These are phyloP conservation scores for Pichia sp. DNA, from an alignment of 1,139 yeast genomes.

Conservation along the genomic window DNA sequence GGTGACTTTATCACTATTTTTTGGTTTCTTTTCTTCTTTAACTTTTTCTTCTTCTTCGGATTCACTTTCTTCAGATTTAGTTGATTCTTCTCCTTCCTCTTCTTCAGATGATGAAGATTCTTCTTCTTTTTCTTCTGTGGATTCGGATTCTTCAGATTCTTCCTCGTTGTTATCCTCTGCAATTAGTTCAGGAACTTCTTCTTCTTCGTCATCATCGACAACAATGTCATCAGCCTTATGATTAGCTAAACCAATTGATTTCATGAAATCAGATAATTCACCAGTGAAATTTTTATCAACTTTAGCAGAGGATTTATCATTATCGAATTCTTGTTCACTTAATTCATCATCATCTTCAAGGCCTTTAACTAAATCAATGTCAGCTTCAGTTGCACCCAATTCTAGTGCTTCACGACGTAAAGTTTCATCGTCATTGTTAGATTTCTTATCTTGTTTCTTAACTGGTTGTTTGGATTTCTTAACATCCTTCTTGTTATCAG, in stretches of 20 bases:
- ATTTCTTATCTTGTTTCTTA: constrained; percentile 9
- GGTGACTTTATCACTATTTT: constrained; percentile 43
- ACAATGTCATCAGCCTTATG: constrained; percentile 35
- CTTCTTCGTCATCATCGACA: constrained; percentile 33
- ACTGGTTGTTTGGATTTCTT: constrained; percentile 17
- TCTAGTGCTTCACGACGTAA: constrained; percentile 70
- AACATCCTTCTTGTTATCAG: constrained; percentile 19
- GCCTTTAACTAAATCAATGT: constrained; percentile 51
- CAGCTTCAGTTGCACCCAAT: constrained; percentile 70
- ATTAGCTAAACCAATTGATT: constrained; percentile 60
- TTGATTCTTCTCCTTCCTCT: constrained; percentile 30
- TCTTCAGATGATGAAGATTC: constrained; percentile 21
- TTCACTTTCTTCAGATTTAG: constrained; percentile 29
- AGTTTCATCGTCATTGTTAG: constrained; percentile 38
- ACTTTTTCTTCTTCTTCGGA: constrained; percentile 28
- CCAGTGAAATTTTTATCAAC: constrained; percentile 49
- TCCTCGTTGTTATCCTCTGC: constrained; percentile 34
- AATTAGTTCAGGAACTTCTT: constrained; percentile 24
- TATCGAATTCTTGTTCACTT: constrained; percentile 62
- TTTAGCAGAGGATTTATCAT: constrained; percentile 27
- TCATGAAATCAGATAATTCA: constrained; percentile 68
- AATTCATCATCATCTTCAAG: constrained; percentile 59
- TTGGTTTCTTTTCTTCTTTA: constrained; percentile 23
- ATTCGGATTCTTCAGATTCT: constrained; percentile 32
- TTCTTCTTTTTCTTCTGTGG: constrained; percentile 30